Conservation (phyloP, 257 asterid genomes). For the Thymus mandschuricus region DNA sequence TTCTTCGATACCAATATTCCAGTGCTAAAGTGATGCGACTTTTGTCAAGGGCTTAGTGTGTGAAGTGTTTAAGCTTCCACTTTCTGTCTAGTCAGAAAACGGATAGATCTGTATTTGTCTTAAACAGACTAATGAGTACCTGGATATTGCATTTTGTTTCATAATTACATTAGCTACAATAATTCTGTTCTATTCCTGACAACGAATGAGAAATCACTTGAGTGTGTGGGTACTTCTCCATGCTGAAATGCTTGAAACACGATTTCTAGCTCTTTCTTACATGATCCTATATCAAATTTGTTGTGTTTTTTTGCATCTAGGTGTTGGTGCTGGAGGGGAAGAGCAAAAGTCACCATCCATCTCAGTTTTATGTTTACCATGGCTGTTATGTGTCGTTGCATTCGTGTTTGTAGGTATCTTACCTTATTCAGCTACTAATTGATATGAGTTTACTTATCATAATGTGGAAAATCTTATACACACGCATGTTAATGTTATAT, state of each 20-base stretch:
- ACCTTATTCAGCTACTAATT: slow-evolving; percentile 50
- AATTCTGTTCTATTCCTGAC: neutral
- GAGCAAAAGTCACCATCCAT: slow-evolving; percentile 77
- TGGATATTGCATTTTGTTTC: neutral
- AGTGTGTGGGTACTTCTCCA: neutral
- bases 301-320: slow-evolving; percentile 42
- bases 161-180: neutral
- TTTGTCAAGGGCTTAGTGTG: neutral
- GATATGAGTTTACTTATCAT: neutral
- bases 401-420: slow-evolving; percentile 99
- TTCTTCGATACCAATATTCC: no score
- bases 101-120: neutral
- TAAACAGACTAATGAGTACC: no score
- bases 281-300: slow-evolving; percentile 12
- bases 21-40: neutral
- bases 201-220: neutral
- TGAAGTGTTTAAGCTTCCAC: neutral
- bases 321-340: slow-evolving; percentile 99
- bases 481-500: neutral
- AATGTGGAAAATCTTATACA: neutral
- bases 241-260: slow-evolving; percentile 20
- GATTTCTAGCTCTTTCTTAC: neutral
- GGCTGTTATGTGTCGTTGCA: slow-evolving; percentile 83
- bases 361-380: slow-evolving; percentile 70
- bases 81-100: neutral